These are phyloP conservation scores for Meripilus lineatus DNA, from an alignment of 1,284 basidiomycete genomes.

Conservation along the genomic window DNA sequence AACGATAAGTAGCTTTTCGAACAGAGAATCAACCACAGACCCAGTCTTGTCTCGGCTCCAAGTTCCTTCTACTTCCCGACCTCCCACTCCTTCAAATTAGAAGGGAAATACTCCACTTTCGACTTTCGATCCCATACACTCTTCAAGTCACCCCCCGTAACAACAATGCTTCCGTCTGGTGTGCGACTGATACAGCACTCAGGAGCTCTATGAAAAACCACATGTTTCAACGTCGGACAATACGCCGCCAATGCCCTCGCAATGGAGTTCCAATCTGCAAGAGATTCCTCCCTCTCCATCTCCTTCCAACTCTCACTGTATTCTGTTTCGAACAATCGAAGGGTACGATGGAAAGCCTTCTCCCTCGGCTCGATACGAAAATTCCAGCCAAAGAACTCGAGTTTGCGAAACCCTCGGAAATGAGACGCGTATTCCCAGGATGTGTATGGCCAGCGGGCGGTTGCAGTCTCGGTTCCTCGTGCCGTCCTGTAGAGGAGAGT, in stretches of 20 bases:
- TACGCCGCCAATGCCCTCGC: background rate
- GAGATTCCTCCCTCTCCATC: background rate
- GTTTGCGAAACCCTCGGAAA: constrained; percentile 6
- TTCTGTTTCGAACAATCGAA: background rate
- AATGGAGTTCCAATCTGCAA: background rate
- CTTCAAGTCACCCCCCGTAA: too few species aligned
- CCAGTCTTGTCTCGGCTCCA: too few species aligned
- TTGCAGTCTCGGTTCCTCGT: background rate
- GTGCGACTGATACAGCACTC: too few species aligned
- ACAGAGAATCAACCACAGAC: too few species aligned
- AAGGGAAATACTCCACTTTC: too few species aligned
- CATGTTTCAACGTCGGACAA: background rate
- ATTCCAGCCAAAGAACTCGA: constrained; percentile 13
- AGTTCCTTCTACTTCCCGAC: too few species aligned
- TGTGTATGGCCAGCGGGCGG: constrained; percentile 8
- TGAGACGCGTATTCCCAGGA: constrained; percentile 12
- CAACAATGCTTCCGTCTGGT: too few species aligned
- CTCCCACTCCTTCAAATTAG: too few species aligned
- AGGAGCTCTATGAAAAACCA: background rate
- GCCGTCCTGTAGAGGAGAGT: constrained; percentile 2
- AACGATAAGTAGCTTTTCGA: too few species aligned
- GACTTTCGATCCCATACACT: too few species aligned
- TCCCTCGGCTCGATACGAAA: background rate
- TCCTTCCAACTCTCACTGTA: background rate
- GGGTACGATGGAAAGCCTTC: background rate